phyloP scores from a whole-genome alignment of 164 flowering plant species.

The Stephania yunnanensis region DNA sequence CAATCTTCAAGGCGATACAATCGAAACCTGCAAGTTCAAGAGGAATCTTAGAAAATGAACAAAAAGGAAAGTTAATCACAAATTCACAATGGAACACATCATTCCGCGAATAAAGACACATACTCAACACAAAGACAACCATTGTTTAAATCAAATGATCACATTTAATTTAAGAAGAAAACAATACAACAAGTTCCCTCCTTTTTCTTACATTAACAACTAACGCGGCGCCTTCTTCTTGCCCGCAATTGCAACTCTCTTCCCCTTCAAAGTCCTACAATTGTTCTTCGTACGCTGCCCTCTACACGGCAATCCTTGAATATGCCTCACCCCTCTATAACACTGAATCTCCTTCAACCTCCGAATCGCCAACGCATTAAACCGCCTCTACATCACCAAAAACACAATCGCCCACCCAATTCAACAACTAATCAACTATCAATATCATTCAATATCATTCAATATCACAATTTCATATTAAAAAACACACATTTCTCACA shows the following conservation, averaged over 20 bases:
- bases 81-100: background rate
- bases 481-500: too few species aligned
- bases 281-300: constrained; percentile 96
- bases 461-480: too few species aligned
- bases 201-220: background rate
- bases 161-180: background rate
- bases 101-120: background rate
- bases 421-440: background rate
- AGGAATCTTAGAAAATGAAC: background rate
- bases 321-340: constrained; percentile 81
- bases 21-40: too few species aligned
- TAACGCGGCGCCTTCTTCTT: constrained; percentile 75
- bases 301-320: constrained; percentile 84
- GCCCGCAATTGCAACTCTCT: constrained; percentile 72
- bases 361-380: constrained; percentile 65
- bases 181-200: background rate
- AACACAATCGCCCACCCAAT: background rate
- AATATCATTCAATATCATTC: background rate
- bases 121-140: constrained; percentile 1
- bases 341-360: constrained; percentile 94
- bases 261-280: constrained; percentile 89
- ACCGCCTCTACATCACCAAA: constrained; percentile 58
- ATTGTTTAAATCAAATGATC: background rate
- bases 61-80: background rate
- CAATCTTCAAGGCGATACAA: background rate